Evolutionary conservation across 345 rosid species (phyloP).

Genomic region (Eucalyptus pauciflora): DNA sequence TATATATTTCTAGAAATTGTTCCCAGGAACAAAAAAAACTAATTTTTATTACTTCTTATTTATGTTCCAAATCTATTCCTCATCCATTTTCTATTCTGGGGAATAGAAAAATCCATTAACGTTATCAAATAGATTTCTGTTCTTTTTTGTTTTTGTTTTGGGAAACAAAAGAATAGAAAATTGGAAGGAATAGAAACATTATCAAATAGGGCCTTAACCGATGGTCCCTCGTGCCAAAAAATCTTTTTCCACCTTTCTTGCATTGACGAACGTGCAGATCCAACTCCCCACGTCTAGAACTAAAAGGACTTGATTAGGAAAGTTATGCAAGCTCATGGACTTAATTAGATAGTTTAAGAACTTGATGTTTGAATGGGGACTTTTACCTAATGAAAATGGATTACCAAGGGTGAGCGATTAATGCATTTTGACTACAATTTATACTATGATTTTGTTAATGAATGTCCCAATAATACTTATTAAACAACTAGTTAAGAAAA

Average conservation of each 20-base stretch:
- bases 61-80: fast-evolving
- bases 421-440: no score
- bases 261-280: not conserved
- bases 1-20: no score
- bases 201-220: fast-evolving
- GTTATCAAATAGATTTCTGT: fast-evolving
- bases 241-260: not conserved
- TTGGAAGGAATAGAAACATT: no score
- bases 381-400: not conserved
- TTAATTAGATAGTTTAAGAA: not conserved
- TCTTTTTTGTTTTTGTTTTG: no score
- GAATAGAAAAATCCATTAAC: no score
- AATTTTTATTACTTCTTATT: no score
- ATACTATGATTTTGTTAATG: not conserved
- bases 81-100: fast-evolving
- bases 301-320: not conserved
- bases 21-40: fast-evolving
- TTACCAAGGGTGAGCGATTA: not conserved
- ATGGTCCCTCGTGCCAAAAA: not conserved
- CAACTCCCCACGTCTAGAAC: not conserved
- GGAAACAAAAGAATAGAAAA: fast-evolving
- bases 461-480: not conserved
- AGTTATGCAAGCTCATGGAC: not conserved
- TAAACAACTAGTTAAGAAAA: not conserved
- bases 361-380: not conserved